phyloP scores from a whole-genome alignment of 208 protist species.

The Angomonas deanei region DNA sequence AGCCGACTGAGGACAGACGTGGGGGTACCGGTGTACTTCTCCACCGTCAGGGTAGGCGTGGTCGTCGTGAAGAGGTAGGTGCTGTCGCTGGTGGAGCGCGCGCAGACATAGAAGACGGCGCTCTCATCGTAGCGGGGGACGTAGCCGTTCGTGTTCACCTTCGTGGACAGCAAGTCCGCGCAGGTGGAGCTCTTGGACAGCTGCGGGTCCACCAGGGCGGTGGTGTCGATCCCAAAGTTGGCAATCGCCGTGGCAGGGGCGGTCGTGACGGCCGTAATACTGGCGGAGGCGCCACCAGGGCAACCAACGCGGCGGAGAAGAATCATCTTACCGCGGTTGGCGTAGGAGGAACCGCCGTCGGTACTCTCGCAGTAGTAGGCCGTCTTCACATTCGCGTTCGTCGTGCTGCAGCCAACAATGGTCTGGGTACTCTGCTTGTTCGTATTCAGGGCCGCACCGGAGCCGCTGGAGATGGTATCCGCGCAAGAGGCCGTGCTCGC shows the following conservation, averaged over 20 bases:
- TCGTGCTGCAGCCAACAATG: slow-evolving; percentile 26
- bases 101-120: slow-evolving; percentile 56
- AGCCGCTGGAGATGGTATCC: slow-evolving; percentile 22
- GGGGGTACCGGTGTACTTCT: slow-evolving; percentile 30
- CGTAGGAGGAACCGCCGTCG: slow-evolving; percentile 21
- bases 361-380: slow-evolving; percentile 64
- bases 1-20: slow-evolving; percentile 30
- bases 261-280: slow-evolving; percentile 24
- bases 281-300: slow-evolving; percentile 16
- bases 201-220: slow-evolving; percentile 20
- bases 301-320: slow-evolving; percentile 40
- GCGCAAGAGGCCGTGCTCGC: slow-evolving; percentile 23
- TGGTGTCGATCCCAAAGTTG: slow-evolving; percentile 36
- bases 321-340: slow-evolving; percentile 30
- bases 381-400: slow-evolving; percentile 11
- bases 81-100: slow-evolving; percentile 15
- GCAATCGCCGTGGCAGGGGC: slow-evolving; percentile 27
- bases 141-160: slow-evolving; percentile 27
- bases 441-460: slow-evolving; percentile 6
- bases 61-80: slow-evolving; percentile 46
- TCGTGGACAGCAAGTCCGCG: slow-evolving; percentile 6
- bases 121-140: slow-evolving; percentile 27
- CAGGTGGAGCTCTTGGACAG: slow-evolving; percentile 35
- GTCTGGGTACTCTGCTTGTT: slow-evolving; percentile 23
- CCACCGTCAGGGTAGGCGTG: slow-evolving; percentile 35